phyloP scores from a whole-genome alignment of 441 rosid species.

The Sinapis alba region DNA sequence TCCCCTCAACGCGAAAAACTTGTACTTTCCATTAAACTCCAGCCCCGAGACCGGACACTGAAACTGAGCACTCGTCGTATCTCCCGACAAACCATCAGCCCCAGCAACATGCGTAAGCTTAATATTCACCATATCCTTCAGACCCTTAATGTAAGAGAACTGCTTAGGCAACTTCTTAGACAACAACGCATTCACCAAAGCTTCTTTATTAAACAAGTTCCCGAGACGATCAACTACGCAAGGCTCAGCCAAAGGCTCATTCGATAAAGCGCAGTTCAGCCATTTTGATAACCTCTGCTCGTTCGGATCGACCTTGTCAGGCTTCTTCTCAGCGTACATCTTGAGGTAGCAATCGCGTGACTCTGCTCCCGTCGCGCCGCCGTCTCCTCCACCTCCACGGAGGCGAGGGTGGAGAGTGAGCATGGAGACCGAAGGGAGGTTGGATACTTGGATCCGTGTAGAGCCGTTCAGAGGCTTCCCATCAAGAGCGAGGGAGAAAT shows the following conservation, averaged over 20 bases:
- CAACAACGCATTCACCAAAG: conserved; percentile 71
- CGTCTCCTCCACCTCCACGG: conserved; percentile 92
- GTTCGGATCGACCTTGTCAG: conserved; percentile 88
- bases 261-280: conserved; percentile 80
- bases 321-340: conserved; percentile 94
- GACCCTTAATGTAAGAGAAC: conserved; percentile 70
- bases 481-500: conserved; percentile 55
- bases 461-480: conserved; percentile 62
- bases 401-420: conserved; percentile 59
- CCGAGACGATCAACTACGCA: conserved; percentile 87
- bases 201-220: conserved; percentile 81
- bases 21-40: conserved; percentile 86
- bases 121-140: conserved; percentile 76
- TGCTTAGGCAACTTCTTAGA: conserved; percentile 75
- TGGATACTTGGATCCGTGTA: conserved; percentile 42
- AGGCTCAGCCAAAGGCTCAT: conserved; percentile 75
- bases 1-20: conserved; percentile 66
- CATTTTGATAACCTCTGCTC: conserved; percentile 91
- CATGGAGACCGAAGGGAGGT: conserved; percentile 57
- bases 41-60: conserved; percentile 83
- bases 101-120: conserved; percentile 61
- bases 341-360: conserved; percentile 98
- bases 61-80: conserved; percentile 47
- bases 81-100: conserved; percentile 38
- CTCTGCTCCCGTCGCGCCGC: conserved; percentile 95